Evolutionary conservation across 495 filamentous ascomycete species (phyloP), one percentile per base, ranked within the genome.

Genomic region (Stereocaulon alpinum): DNA sequence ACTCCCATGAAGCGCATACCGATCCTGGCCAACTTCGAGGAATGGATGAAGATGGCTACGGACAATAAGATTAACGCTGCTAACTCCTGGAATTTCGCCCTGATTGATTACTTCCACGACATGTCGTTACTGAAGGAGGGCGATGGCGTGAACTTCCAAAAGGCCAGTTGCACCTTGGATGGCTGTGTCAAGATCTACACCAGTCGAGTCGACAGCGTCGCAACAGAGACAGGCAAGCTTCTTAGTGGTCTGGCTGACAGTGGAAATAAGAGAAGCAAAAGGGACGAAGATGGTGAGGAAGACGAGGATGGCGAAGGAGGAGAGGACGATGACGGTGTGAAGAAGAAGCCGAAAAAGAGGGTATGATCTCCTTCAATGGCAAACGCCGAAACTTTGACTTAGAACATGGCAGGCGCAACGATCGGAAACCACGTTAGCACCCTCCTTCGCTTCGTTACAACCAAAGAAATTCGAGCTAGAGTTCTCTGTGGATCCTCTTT

Each of bases 21-120:
- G 0, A 87, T 99, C 58, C 70, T 97, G 55, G 94, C 94, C 55
- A 97, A 97, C 72, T 99, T 97, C 67, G 93, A 99, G 71, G 94
- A 99, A 68, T 97, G 93, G 93, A 97, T 99, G 94, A 99, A 97
- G 80, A 91, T 97, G 89, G 94, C 94, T 11, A 97, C 92, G 24
- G 93, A 99, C 76, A 99, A 99, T 77, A 99, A 99, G 78, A 99
- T 99, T 74, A 99, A 97, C 69, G 94, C 93, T 44, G 84, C 87
- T 27, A 99, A 99, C 71, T 96, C 93, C 18, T 99, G 93, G 93
- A 96, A 97, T 67, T 96, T 99, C 72, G 93, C 93, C 2, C 80
- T 99, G 7, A 99, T 99, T 68, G 93, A 99, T 70, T 99, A 99
- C 70, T 99, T 99, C 68, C 91, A 99, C 67, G 93, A 99, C 66